Evolutionary conservation across 345 rosid genomes (phyloP), one percentile per base, ranked within the genome.

Genomic region (Brassica rapa): DNA sequence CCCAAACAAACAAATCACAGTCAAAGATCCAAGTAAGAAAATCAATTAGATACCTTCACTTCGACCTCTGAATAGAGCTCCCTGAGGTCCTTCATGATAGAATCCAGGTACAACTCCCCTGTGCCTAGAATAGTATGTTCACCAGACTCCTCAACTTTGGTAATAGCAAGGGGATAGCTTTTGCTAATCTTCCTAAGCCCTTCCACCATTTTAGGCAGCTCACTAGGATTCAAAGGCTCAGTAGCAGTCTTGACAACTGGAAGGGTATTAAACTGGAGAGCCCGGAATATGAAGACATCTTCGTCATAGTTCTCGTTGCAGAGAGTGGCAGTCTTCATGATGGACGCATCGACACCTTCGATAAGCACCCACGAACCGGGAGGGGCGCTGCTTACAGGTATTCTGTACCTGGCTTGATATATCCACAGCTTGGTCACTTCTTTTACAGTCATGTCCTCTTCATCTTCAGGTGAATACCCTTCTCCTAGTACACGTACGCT

Each of bases 191-290:
- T 93, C 85, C 99, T 87, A 46, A 95, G 89, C 71, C 99, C 99
- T 87, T 95, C 99, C 85, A 95, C 98, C 99, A 95, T 93, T 85
- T 93, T 95, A 51, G 99, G 99, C 82, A 93, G 81, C 88, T 95
- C 98, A 81, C 98, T 95, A 46, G 98, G 97, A 86, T 95, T 93
- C 82, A 93, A 76, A 77, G 99, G 99, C 85, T 95, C 99, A 8
- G 99, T 93, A 27, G 99, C 99, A 19, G 98, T 95, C 86, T 95
- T 93, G 46, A 95, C 99, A 27, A 95, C 99, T 25, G 99, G 84
- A 77, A 93, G 94, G 46, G 99, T 95, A 84, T 93, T 95, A 77
- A 95, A 95, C 68, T 93, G 99, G 62, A 95, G 89, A 23, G 97
- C 85, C 46, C 96, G 85, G 83, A 91, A 93, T 72, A 95, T 91